phyloP scores from a whole-genome alignment of 1,284 basidiomycete genomes.

The Cystobasidiaceae sp. region DNA sequence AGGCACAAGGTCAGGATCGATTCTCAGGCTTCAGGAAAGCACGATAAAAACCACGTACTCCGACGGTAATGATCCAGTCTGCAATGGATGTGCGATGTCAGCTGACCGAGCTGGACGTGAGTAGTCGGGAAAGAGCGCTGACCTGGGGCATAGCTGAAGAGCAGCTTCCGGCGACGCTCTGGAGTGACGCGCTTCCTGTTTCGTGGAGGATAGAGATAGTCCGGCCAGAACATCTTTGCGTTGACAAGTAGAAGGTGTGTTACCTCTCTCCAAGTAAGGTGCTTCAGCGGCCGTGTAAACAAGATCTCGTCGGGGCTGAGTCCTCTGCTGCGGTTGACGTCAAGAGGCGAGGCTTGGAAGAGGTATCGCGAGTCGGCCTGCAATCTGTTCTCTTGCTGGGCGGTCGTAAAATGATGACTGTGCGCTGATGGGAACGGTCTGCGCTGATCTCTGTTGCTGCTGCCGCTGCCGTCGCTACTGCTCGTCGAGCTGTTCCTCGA shows the following conservation, averaged over 20 bases:
- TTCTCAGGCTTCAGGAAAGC: neutral
- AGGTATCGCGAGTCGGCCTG: no score
- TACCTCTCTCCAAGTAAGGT: neutral
- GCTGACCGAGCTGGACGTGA: neutral
- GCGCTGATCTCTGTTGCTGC: no score
- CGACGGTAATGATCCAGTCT: conserved; percentile 30
- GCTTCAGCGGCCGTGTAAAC: conserved; percentile 5
- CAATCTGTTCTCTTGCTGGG: no score
- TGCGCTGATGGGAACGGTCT: no score
- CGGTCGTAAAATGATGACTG: no score
- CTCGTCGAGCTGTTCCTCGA: no score
- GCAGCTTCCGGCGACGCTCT: conserved; percentile 15
- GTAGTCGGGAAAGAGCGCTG: neutral
- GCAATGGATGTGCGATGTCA: neutral
- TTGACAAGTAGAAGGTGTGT: neutral
- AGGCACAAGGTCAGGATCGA: neutral
- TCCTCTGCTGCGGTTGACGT: no score
- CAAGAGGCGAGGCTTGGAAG: no score
- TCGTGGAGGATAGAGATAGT: conserved; percentile 6
- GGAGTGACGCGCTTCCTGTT: conserved; percentile 6
- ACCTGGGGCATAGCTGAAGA: conserved; percentile 31
- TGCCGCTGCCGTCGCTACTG: no score
- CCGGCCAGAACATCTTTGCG: conserved; percentile 26
- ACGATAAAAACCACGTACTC: neutral
- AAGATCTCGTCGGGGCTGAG: no score